Base-by-base conservation (phyloP, 83 land plant species). In the Larix sibirica region DNA sequence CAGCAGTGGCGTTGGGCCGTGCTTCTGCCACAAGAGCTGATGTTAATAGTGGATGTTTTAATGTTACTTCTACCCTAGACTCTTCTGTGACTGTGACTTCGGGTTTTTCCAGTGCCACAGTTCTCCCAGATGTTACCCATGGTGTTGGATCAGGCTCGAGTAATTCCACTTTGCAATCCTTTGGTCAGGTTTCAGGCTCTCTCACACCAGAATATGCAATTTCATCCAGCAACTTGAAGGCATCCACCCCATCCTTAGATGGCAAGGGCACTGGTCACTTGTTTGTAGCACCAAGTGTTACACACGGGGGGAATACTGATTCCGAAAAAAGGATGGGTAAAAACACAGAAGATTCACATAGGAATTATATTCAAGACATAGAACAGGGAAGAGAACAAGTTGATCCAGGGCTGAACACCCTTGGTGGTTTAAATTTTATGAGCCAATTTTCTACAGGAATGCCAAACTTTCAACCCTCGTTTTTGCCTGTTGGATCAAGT, bases 1-100 rank as follows among this genome's bases (percentile, higher is more conserved):
- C 96, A 6, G 75, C 87, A 16, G 83, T 87, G 61, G 40, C 91
- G 3, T 85, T 90, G 9, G 90, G 91, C 33, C 91, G 96, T 33
- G 81, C 89, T 10, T 76, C 85, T 47, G 31, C 83, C 8, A 28
- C 86, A 8, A 90, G 63, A 83, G 63, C 65, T 73, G 93, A 90
- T 83, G 18, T 63, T 26, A 71, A 81, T 56, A 89, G 28, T 16
- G 80, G 60, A 58, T 17, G 16, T 9, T 26, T 58, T 42, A 77
- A 54, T 59, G 38, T 59, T 31, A 24, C 80, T 26, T 24, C 61
- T 54, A 50, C 77, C 56, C 26, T 58, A 17, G 80, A 77, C 40
- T 73, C 77, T 42, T 73, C 54, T 42, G 8, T 42, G 54, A 42
- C 56, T 42, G 13, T 73, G 54, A 73, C 62, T 58, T 77, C 80